Evolutionary conservation across 2,329 filamentous ascomycete species (phyloP).

Genomic region (Bertia moriformis): DNA sequence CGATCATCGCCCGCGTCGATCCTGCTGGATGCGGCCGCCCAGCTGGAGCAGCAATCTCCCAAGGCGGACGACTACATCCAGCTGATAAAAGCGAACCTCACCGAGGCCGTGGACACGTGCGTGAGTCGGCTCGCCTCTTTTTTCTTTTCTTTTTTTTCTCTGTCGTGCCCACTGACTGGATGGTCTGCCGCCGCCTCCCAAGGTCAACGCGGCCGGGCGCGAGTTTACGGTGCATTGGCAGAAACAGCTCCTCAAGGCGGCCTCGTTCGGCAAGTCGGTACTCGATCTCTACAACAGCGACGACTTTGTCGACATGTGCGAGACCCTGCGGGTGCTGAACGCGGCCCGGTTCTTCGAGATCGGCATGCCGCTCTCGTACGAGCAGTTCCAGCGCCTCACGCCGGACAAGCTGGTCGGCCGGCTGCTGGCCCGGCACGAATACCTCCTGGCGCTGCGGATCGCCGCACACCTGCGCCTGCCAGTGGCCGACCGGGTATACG

Average conservation of each 20-base stretch:
- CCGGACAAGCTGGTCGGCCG: constrained; percentile 77
- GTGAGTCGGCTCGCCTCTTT: no score
- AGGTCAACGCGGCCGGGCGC: constrained; percentile 81
- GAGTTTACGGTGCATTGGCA: constrained; percentile 88
- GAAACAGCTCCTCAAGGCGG: constrained; percentile 87
- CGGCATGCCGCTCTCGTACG: constrained; percentile 78
- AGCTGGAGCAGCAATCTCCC: constrained; percentile 83
- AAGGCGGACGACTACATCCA: constrained; percentile 98
- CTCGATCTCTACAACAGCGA: constrained; percentile 95
- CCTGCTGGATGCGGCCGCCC: constrained; percentile 80
- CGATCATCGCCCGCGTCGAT: constrained; percentile 72
- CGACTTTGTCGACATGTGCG: constrained; percentile 97
- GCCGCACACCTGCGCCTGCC: constrained; percentile 77
- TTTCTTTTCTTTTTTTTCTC: neutral
- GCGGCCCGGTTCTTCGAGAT: constrained; percentile 84
- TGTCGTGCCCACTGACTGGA: neutral
- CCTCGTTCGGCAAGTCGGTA: constrained; percentile 94
- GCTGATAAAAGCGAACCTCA: constrained; percentile 72
- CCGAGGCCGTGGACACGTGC: constrained; percentile 85
- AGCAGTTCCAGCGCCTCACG: constrained; percentile 82
- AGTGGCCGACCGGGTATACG: constrained; percentile 79
- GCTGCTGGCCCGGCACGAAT: constrained; percentile 78
- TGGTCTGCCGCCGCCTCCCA: neutral
- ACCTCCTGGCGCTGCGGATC: constrained; percentile 75
- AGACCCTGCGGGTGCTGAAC: constrained; percentile 81